Evolutionary conservation across 305 asterid genomes (phyloP).

Genomic region (Solanum chacoense): DNA sequence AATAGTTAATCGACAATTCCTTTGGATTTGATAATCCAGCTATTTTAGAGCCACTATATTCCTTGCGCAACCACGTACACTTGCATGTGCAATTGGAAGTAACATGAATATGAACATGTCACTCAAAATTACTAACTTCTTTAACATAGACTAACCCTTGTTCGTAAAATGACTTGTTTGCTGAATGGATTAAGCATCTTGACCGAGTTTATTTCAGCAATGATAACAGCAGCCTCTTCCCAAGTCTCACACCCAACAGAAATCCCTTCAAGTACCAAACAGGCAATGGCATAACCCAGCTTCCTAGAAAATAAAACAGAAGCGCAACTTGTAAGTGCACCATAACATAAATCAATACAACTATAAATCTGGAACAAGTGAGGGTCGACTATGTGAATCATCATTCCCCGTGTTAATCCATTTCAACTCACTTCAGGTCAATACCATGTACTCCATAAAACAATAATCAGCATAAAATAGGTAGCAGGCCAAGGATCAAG

Average conservation of each 20-base stretch:
- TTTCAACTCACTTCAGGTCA: background rate
- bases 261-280: slow-evolving; percentile 42
- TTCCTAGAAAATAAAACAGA: slow-evolving; percentile 30
- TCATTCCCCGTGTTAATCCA: background rate
- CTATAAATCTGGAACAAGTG: background rate
- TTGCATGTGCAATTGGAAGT: background rate
- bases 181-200: slow-evolving; percentile 58
- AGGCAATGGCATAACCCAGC: slow-evolving; percentile 54
- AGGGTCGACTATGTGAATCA: background rate
- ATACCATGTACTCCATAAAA: background rate
- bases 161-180: slow-evolving; percentile 40
- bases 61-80: background rate
- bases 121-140: background rate
- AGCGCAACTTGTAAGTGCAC: background rate
- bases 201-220: slow-evolving; percentile 42
- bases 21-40: background rate
- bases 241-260: slow-evolving; percentile 52
- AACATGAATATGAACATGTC: background rate
- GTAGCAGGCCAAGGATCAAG: background rate
- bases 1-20: background rate
- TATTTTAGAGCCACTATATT: background rate
- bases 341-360: background rate
- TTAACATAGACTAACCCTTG: slow-evolving; percentile 15
- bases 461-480: background rate
- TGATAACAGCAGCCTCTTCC: slow-evolving; percentile 56